These are phyloP conservation scores for Colletotrichum brevisporum DNA, from an alignment of 2,329 filamentous ascomycete genomes.

Conservation along the genomic window DNA sequence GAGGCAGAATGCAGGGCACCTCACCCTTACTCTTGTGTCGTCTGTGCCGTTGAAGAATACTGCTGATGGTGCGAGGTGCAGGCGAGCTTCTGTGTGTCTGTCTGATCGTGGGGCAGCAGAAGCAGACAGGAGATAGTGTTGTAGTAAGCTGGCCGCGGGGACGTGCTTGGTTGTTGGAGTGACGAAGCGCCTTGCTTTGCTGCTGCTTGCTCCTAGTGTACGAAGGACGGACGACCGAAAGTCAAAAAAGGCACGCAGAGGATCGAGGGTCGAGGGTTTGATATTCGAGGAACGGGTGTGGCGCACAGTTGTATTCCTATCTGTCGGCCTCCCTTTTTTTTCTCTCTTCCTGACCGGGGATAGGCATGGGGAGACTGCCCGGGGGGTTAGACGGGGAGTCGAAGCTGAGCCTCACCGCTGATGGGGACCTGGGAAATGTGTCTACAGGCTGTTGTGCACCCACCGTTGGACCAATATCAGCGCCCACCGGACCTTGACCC, in stretches of 20 bases:
- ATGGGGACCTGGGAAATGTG: slow-evolving; percentile 32
- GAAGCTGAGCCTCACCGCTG: slow-evolving; percentile 39
- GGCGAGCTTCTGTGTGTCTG: slow-evolving; percentile 4
- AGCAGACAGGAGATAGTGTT: too few relatives aligned
- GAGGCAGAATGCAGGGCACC: slow-evolving; percentile 16
- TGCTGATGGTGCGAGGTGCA: background rate
- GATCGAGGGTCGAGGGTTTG: slow-evolving; percentile 22
- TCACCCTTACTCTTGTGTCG: slow-evolving; percentile 7
- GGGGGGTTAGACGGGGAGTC: slow-evolving; percentile 31
- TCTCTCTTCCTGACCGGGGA: slow-evolving; percentile 19
- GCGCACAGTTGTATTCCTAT: slow-evolving; percentile 24
- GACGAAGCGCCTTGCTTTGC: slow-evolving; percentile 7
- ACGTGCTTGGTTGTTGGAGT: slow-evolving; percentile 22
- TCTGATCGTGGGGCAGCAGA: slow-evolving; percentile 23
- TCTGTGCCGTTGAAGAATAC: slow-evolving; percentile 38
- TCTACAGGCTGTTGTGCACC: slow-evolving; percentile 16
- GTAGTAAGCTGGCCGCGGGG: slow-evolving; percentile 3
- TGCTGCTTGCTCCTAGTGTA: background rate
- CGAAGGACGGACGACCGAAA: slow-evolving; percentile 18
- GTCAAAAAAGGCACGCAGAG: slow-evolving; percentile 9
- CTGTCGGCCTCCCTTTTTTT: slow-evolving; percentile 33
- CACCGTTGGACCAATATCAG: too few relatives aligned
- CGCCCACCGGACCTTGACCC: background rate
- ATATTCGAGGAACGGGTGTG: slow-evolving; percentile 17
- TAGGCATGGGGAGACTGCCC: background rate